phyloP scores from a whole-genome alignment of 176 grass and related monocot genomes.

The Carex littledalei region DNA sequence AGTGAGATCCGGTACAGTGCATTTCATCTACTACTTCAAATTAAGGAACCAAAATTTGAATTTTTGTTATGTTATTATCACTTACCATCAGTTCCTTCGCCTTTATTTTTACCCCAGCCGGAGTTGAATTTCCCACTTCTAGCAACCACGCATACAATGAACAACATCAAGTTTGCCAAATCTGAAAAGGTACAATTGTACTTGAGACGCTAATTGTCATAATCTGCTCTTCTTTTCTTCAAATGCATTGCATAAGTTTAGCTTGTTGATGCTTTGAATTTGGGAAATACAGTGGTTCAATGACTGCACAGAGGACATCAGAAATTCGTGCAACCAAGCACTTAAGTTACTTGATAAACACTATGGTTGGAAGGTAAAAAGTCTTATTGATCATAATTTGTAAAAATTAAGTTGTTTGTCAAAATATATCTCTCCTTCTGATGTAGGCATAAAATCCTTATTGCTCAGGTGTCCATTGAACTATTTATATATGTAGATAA shows the following conservation, averaged over 20 bases:
- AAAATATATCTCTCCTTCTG: neutral
- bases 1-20: neutral
- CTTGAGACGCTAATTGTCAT: neutral
- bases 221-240: neutral
- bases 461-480: neutral
- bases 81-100: neutral
- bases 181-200: conserved; percentile 45
- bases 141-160: conserved; percentile 28
- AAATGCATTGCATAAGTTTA: neutral
- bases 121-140: conserved; percentile 65
- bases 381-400: neutral
- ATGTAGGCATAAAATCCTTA: neutral
- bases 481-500: neutral
- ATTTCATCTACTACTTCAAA: neutral
- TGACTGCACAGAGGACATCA: conserved; percentile 59
- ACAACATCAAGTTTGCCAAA: conserved; percentile 59
- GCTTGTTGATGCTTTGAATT: conserved; percentile 7
- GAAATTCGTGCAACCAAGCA: conserved; percentile 58
- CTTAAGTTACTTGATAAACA: conserved; percentile 36
- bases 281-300: conserved; percentile 62
- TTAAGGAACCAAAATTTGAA: neutral
- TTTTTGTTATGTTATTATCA: neutral
- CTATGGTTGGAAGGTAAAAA: conserved; percentile 74
- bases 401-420: neutral
- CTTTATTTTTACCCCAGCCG: conserved; percentile 30